Evolutionary conservation across 1,284 basidiomycete species (phyloP).

Genomic region (Neolentinus lepideus): DNA sequence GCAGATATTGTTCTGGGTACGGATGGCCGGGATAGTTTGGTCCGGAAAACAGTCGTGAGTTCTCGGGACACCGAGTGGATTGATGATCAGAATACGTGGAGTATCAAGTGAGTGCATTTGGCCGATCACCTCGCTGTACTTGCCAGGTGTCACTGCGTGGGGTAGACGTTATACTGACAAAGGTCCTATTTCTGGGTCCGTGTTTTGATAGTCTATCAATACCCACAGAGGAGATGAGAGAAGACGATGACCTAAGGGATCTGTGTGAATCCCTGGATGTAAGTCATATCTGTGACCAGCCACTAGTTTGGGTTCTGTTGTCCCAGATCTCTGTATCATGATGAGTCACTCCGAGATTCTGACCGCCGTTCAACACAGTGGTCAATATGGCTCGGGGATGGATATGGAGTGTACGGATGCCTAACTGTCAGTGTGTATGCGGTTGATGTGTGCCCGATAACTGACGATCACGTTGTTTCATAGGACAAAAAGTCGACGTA

Average conservation of each 20-base stretch:
- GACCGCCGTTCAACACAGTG: neutral
- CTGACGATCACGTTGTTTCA: too few relatives aligned
- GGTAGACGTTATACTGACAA: neutral
- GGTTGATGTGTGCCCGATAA: neutral
- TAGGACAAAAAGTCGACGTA: neutral
- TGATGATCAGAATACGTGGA: neutral
- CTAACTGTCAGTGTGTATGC: neutral
- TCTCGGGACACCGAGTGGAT: conserved; percentile 1
- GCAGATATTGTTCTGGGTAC: neutral
- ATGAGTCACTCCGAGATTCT: neutral
- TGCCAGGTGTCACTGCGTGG: too few relatives aligned
- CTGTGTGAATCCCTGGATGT: conserved; percentile 25
- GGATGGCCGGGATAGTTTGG: neutral
- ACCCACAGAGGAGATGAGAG: conserved; percentile 23
- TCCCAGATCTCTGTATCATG: neutral
- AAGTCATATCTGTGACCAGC: conserved; percentile 5
- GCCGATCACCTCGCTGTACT: too few relatives aligned
- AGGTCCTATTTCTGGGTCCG: neutral
- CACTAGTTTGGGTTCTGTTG: conserved; percentile 1
- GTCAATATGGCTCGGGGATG: conserved; percentile 3
- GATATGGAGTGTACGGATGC: conserved; percentile 2
- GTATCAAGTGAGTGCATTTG: neutral
- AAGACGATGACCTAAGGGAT: conserved; percentile 27
- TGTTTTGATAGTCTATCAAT: conserved; percentile 18
- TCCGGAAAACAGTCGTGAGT: neutral